Percentiles rank a stretch among this genome's conserved stretches.
These are phyloP conservation scores for Aechmea fasciata DNA, from an alignment of 176 grass and related monocot genomes.

Conservation along the genomic window DNA sequence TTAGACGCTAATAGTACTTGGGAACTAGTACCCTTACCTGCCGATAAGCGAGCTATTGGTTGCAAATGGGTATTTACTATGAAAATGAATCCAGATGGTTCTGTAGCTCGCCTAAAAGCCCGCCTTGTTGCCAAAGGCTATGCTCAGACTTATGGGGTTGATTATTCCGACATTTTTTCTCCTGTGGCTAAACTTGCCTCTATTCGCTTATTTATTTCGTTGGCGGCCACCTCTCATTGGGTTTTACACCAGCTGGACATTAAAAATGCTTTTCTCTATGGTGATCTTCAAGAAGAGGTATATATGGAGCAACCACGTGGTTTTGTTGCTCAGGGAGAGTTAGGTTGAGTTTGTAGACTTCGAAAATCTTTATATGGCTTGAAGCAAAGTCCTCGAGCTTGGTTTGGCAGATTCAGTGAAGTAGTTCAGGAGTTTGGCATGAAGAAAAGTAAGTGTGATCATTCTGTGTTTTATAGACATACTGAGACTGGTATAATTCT, in stretches of 20 bases:
- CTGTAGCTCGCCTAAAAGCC: background rate
- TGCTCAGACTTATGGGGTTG: background rate
- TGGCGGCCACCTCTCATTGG: background rate
- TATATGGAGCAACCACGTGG: slow-evolving; percentile 9
- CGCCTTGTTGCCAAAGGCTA: background rate
- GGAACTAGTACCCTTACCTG: background rate
- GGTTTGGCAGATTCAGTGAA: background rate
- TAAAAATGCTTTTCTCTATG: slow-evolving; percentile 12
- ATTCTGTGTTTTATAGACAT: background rate
- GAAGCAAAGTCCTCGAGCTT: background rate
- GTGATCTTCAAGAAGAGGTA: background rate
- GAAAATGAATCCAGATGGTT: background rate
- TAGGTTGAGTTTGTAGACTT: background rate
- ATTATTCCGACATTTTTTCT: slow-evolving; percentile 5
- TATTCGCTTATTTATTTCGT: background rate
- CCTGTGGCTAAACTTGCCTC: background rate
- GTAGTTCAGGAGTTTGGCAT: background rate
- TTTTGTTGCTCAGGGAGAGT: slow-evolving; percentile 5
- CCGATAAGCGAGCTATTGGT: background rate
- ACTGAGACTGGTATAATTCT: background rate
- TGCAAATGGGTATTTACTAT: background rate
- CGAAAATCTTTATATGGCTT: background rate
- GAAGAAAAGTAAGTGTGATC: background rate
- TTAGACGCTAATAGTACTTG: background rate
- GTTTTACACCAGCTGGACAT: background rate